Percentiles rank a stretch among this genome's conserved stretches.
These are phyloP conservation scores for Chaetomium sp. DNA, from an alignment of 2,329 filamentous ascomycete species.

Conservation along the genomic window DNA sequence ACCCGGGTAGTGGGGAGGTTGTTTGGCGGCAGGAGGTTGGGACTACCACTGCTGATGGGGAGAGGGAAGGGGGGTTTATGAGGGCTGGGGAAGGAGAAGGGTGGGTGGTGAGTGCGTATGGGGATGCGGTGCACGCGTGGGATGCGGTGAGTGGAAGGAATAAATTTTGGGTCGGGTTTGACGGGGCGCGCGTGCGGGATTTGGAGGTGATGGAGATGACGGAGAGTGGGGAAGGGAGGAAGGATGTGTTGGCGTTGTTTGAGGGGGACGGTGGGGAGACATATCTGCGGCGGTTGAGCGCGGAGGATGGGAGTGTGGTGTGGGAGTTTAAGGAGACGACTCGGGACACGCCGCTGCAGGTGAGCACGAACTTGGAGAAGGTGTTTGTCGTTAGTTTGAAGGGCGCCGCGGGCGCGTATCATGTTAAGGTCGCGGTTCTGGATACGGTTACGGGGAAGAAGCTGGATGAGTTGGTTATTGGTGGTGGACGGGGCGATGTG, in stretches of 20 bases:
- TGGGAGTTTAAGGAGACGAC: slow-evolving; percentile 72
- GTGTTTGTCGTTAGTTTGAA: slow-evolving; percentile 75
- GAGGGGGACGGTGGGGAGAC: slow-evolving; percentile 43
- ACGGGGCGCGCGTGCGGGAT: slow-evolving; percentile 53
- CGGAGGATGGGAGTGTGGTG: slow-evolving; percentile 61
- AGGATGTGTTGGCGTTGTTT: slow-evolving; percentile 67
- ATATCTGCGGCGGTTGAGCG: slow-evolving; percentile 65
- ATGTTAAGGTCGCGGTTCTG: slow-evolving; percentile 67
- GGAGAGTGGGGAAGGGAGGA: slow-evolving; percentile 46
- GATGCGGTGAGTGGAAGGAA: slow-evolving; percentile 74
- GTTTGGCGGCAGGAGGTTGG: slow-evolving; percentile 76
- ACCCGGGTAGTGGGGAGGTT: slow-evolving; percentile 75
- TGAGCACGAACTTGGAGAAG: slow-evolving; percentile 62
- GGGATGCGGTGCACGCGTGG: slow-evolving; percentile 69
- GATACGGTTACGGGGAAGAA: slow-evolving; percentile 68
- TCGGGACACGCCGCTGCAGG: slow-evolving; percentile 66
- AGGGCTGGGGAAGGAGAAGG: slow-evolving; percentile 73
- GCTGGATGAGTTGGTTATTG: slow-evolving; percentile 63
- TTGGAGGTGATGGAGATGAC: slow-evolving; percentile 71
- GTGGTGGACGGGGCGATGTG: slow-evolving; percentile 64
- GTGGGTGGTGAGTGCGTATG: slow-evolving; percentile 67
- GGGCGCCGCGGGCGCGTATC: slow-evolving; percentile 61
- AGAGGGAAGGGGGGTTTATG: slow-evolving; percentile 45
- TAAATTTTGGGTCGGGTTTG: slow-evolving; percentile 63
- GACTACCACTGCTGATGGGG: slow-evolving; percentile 35